Percentiles rank a stretch among this genome's conserved stretches.
Conservation (phyloP, 2,329 filamentous ascomycete species). For the Malbranchea cinnamomea region DNA sequence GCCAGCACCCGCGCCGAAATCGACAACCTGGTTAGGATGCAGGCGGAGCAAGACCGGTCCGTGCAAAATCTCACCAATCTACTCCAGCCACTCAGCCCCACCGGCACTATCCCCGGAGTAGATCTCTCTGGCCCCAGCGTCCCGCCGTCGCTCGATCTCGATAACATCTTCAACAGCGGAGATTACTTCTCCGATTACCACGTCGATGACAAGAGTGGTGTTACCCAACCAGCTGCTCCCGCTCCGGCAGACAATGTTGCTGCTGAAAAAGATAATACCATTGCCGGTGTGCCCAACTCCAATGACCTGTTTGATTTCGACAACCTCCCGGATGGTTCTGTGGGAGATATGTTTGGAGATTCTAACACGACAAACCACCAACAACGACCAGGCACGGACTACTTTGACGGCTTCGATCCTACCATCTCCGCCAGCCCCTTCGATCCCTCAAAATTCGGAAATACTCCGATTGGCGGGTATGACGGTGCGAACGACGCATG, state of each 20-base stretch:
- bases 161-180: slow-evolving; percentile 41
- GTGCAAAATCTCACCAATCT: slow-evolving; percentile 61
- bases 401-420: slow-evolving; percentile 3
- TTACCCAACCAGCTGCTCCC: slow-evolving; percentile 10
- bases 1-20: slow-evolving; percentile 59
- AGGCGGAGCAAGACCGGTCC: slow-evolving; percentile 61
- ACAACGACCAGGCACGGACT: neutral
- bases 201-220: slow-evolving; percentile 14
- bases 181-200: slow-evolving; percentile 38
- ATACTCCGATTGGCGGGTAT: too few relatives aligned
- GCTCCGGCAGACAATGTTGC: slow-evolving; percentile 11
- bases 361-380: slow-evolving; percentile 11
- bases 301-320: slow-evolving; percentile 31
- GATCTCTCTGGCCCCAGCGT: slow-evolving; percentile 19
- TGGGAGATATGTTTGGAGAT: slow-evolving; percentile 20
- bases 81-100: slow-evolving; percentile 66
- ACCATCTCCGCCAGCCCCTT: too few relatives aligned
- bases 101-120: slow-evolving; percentile 61
- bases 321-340: slow-evolving; percentile 16
- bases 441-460: slow-evolving; percentile 2
- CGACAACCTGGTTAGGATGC: slow-evolving; percentile 62
- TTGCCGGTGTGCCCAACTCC: slow-evolving; percentile 8
- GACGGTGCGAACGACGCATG: neutral
- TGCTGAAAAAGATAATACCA: slow-evolving; percentile 3
- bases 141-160: slow-evolving; percentile 37